Base-by-base conservation (phyloP, 441 rosid species). In the Euphorbia corollata region DNA sequence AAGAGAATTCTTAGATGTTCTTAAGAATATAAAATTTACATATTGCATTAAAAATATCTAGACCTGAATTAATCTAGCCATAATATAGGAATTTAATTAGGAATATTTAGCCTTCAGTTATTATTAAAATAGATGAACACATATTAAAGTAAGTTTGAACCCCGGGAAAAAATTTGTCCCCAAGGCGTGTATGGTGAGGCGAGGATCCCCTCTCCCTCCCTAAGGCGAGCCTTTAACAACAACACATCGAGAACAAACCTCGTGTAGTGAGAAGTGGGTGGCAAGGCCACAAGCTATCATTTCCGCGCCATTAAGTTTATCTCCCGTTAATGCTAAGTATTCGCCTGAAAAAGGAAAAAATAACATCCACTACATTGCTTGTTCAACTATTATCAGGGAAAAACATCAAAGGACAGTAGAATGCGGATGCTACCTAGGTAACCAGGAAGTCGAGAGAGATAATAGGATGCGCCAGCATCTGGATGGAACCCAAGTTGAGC, bases 251-350 rank as follows among this genome's bases (percentile, higher is more conserved):
- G 67, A 61, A 79, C 88, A 67, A 70, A 91, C 98, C 38, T 79
- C 80, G 69, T 88, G 77, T 76, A 89, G 76, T 61, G 85, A 72
- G 71, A 76, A 94, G 78, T 88, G 99, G 45, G 98, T 88, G 45
- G 98, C 96, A 75, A 91, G 97, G 78, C 88, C 88, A 80, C 85
- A 86, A 4, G 94, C 91, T 73, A 89, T 82, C 99, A 94, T 91
- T 75, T 91, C 94, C 1, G 77, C 83, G 69, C 90, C 97, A 75
- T 84, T 79, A 60, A 87, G 97, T 73, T 88, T 89, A 77, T 88
- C 89, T 74, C 97, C 99, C 0, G 96, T 85, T 61, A 94, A 80
- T 68, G 98, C 94, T 63, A 87, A 79, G 80, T 84, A 88, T 75
- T 94, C 92, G 75, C 96, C 92, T 89, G 83, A 47, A 72, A 61